Conservation (phyloP, 164 flowering plant species). For the Vitis riparia region DNA sequence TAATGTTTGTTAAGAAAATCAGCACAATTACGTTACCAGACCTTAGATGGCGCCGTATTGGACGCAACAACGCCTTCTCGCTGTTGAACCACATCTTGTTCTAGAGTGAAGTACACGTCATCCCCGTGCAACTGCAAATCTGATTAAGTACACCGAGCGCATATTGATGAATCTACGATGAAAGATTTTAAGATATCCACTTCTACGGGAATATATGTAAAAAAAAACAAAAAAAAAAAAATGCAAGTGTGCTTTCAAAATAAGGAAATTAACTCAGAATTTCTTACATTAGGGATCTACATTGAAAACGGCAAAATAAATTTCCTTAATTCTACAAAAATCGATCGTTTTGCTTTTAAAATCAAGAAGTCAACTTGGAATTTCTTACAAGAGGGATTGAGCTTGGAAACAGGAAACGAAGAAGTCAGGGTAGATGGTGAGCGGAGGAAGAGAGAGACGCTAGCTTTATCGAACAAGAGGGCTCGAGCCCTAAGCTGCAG, state of each 20-base stretch:
- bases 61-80: conserved; percentile 28
- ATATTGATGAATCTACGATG: too few relatives aligned
- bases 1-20: not conserved
- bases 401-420: conserved; percentile 46
- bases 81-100: conserved; percentile 41
- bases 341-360: not conserved
- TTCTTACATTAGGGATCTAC: conserved; percentile 69
- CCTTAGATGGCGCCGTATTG: conserved; percentile 48
- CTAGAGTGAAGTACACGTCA: conserved; percentile 86
- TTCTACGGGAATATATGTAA: too few relatives aligned
- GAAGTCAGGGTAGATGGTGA: conserved; percentile 28
- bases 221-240: too few relatives aligned
- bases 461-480: conserved; percentile 86
- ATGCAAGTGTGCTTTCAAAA: not conserved
- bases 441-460: conserved; percentile 65
- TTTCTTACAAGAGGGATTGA: conserved; percentile 66
- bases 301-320: conserved; percentile 40
- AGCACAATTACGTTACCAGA: conserved; percentile 9
- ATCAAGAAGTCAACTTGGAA: not conserved
- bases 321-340: not conserved
- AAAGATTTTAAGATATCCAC: too few relatives aligned
- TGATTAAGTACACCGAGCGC: conserved; percentile 15
- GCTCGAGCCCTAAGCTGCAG: conserved; percentile 91
- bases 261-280: not conserved
- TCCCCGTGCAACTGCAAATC: conserved; percentile 95